Evolutionary conservation across 345 rosid genomes (phyloP).

Genomic region (Conringia planisiliqua): DNA sequence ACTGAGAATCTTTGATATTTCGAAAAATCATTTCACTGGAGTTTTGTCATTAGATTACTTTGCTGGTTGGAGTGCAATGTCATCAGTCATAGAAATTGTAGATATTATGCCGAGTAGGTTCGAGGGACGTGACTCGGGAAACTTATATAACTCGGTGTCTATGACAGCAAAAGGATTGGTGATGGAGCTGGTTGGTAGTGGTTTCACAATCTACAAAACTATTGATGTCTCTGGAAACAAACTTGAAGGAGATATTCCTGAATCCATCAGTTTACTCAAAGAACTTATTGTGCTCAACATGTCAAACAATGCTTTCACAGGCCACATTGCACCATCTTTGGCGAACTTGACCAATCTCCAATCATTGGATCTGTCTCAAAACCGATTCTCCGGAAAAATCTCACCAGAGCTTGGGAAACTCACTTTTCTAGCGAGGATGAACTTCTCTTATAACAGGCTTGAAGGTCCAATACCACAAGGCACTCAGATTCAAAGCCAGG

Average conservation of each 20-base stretch:
- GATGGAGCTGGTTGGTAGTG: conserved; percentile 6
- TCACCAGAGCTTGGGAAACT: conserved; percentile 22
- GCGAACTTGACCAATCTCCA: conserved; percentile 20
- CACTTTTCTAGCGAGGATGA: conserved; percentile 3
- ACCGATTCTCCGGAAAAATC: conserved; percentile 1
- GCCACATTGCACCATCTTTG: conserved; percentile 4
- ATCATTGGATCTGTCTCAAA: conserved; percentile 20
- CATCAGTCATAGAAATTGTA: not conserved
- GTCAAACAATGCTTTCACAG: conserved; percentile 22
- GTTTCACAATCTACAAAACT: conserved; percentile 1
- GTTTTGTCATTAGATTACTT: conserved; percentile 14
- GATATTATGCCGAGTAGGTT: not conserved
- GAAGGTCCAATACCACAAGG: conserved; percentile 23
- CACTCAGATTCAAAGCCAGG: conserved; percentile 23
- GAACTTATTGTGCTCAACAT: conserved; percentile 13
- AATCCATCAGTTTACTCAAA: conserved; percentile 9
- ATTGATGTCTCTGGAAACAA: conserved; percentile 18
- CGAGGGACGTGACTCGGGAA: not conserved
- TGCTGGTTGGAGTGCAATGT: conserved; percentile 15
- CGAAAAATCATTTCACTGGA: conserved; percentile 35
- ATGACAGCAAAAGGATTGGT: not conserved
- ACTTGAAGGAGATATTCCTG: conserved; percentile 1
- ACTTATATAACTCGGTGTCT: not conserved
- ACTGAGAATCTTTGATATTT: conserved; percentile 49
- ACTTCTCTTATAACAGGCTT: conserved; percentile 21